Evolutionary conservation across 2,329 filamentous ascomycete genomes (phyloP), one percentile per base, ranked within the genome.

Genomic region (Pseudofabraea citricarpa): DNA sequence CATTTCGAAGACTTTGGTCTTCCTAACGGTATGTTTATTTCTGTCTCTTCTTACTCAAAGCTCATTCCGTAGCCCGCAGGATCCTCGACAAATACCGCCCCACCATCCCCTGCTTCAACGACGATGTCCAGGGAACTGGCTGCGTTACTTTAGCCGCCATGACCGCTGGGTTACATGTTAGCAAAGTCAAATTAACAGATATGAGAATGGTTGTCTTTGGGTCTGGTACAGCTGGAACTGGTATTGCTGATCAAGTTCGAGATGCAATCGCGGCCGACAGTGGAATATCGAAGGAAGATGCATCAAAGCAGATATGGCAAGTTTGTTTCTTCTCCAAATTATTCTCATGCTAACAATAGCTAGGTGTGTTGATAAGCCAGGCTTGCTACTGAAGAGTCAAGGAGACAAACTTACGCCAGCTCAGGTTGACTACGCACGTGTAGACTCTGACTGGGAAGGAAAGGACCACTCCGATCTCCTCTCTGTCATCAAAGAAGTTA

Each of bases 1-100:
- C 89, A 95, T 57, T 95, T 94, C 55, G 87, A 95, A 56, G 90
- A 95, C 58, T 94, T 95, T 66, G 89, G 88, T 1, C 66, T 94
- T 1, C 64, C 64, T 1, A 95, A 95, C 56, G 78, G 77, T 75
- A 48, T 50, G 64, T 48, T 3, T 8, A 5, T 4, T 12, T 35
- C 12, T 2, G 1, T 15, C 2, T n/a, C 3, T 20, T 6, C 15
- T n/a, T 13, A 12, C 16, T 16, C 8, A 27, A 37, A 38, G 16
- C 37, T 47, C 24, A 49, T 31, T 33, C 15, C 16, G 12, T 21
- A 58, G 57, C 87, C 0, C 74, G 85, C 22, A 77, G 86, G 3
- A 77, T 95, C 2, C 71, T 95, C 1, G 86, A 95, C 47, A 76
- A 73, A 26, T 95, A 93, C 56, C 77, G 83, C 1, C 73, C 82